phyloP scores from a whole-genome alignment of 805 yeast genomes.

The Candida hungchunana region DNA sequence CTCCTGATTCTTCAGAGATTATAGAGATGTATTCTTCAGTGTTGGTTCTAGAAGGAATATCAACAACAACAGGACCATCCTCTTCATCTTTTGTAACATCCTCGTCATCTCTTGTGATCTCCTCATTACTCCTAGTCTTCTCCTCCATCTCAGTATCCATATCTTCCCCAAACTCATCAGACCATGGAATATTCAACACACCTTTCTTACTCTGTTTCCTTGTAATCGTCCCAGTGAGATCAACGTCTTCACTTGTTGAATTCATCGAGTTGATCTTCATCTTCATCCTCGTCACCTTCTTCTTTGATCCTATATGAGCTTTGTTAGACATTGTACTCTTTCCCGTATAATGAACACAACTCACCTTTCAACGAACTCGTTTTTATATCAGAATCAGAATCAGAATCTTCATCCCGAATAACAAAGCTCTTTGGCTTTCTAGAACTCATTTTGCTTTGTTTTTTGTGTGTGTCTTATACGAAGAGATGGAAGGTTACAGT shows the following conservation, averaged over 20 bases:
- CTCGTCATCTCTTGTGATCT: background rate
- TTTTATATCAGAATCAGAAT: slow-evolving; percentile 4
- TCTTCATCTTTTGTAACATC: too few species aligned
- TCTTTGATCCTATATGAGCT: background rate
- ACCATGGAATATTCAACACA: background rate
- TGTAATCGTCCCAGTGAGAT: background rate
- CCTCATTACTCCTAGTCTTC: background rate
- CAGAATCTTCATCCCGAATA: slow-evolving; percentile 10
- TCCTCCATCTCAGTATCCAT: slow-evolving; percentile 1
- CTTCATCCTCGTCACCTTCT: background rate
- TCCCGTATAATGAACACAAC: too few species aligned
- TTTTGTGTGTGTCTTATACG: background rate
- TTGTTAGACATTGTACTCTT: background rate
- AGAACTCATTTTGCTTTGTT: background rate
- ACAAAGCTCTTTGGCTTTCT: slow-evolving; percentile 21
- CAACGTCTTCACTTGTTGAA: background rate
- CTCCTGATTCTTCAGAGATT: slow-evolving; percentile 8
- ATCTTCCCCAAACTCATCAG: background rate
- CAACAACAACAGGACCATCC: background rate
- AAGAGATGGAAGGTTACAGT: background rate
- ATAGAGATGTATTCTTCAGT: slow-evolving; percentile 10
- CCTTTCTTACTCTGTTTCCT: background rate
- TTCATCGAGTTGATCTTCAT: background rate
- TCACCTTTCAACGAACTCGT: background rate
- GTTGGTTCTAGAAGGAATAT: too few species aligned